Conservation (phyloP, 192 early-diverging fungal genomes). For the Podila verticillata region DNA sequence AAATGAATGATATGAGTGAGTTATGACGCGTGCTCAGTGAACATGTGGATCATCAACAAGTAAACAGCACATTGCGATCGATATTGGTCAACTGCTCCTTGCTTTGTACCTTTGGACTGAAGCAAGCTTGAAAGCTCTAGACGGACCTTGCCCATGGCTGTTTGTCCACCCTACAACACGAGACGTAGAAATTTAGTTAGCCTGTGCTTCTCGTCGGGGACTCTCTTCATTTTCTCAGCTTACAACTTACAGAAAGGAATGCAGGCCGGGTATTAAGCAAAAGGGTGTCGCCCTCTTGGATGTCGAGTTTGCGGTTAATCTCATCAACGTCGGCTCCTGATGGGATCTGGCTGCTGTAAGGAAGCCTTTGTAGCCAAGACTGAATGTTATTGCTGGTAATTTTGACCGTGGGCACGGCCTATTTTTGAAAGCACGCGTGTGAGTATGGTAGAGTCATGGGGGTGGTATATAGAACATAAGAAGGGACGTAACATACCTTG, state of each 20-base stretch:
- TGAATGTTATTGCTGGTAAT: conserved; percentile 57
- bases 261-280: conserved; percentile 61
- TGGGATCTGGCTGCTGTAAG: conserved; percentile 22
- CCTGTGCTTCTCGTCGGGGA: neutral
- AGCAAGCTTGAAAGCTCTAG: conserved; percentile 59
- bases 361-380: conserved; percentile 51
- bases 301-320: conserved; percentile 32
- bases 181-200: neutral
- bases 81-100: neutral
- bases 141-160: conserved; percentile 57
- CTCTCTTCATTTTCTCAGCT: neutral
- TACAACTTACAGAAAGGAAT: conserved; percentile 52
- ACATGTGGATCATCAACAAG: too few relatives aligned
- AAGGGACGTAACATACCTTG: conserved; percentile 4
- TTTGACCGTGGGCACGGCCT: conserved; percentile 52
- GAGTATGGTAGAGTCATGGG: neutral
- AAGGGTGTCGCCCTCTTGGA: conserved; percentile 66
- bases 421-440: neutral
- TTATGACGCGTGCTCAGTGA: too few relatives aligned
- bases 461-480: neutral
- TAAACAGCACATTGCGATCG: too few relatives aligned
- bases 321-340: conserved; percentile 7
- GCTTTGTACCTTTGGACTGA: conserved; percentile 57
- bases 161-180: conserved; percentile 53
- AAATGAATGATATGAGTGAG: neutral